Conservation (phyloP, 176 grass and related monocot species). For the Lolium perenne region DNA sequence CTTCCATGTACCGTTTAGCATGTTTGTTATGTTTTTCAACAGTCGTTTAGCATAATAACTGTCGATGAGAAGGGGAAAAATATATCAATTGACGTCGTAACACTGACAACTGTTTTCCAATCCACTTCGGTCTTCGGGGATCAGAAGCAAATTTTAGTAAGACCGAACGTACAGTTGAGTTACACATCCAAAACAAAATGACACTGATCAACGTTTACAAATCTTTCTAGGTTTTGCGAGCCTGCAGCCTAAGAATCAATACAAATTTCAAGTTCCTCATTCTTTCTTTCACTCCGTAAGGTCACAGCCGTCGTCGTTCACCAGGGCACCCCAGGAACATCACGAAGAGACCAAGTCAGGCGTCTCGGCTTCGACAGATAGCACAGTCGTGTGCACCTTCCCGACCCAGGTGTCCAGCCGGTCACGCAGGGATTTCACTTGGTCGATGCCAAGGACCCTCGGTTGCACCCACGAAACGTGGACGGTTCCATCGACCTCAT, state of each 20-base stretch:
- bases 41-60: background rate
- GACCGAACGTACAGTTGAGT: background rate
- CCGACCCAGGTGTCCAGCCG: slow-evolving; percentile 73
- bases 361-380: slow-evolving; percentile 80
- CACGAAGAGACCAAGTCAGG: slow-evolving; percentile 66
- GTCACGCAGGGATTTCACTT: slow-evolving; percentile 68
- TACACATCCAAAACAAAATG: slow-evolving; percentile 5
- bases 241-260: background rate
- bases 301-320: background rate
- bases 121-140: background rate
- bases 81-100: background rate
- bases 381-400: slow-evolving; percentile 67
- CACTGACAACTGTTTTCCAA: background rate
- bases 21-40: no score
- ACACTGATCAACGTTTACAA: slow-evolving; percentile 16
- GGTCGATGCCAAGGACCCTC: slow-evolving; percentile 76
- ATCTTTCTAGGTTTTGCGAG: slow-evolving; percentile 13
- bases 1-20: no score
- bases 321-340: slow-evolving; percentile 15
- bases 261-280: background rate
- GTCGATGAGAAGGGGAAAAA: background rate
- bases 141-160: background rate
- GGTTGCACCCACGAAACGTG: slow-evolving; percentile 80
- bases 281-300: slow-evolving; percentile 6
- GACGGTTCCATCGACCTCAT: slow-evolving; percentile 72